A percentile compares a stretch with the other conserved stretches of the same genome.
These are phyloP conservation scores for Yamadazyma phyllophila DNA, from an alignment of 805 yeast genomes.

Conservation along the genomic window DNA sequence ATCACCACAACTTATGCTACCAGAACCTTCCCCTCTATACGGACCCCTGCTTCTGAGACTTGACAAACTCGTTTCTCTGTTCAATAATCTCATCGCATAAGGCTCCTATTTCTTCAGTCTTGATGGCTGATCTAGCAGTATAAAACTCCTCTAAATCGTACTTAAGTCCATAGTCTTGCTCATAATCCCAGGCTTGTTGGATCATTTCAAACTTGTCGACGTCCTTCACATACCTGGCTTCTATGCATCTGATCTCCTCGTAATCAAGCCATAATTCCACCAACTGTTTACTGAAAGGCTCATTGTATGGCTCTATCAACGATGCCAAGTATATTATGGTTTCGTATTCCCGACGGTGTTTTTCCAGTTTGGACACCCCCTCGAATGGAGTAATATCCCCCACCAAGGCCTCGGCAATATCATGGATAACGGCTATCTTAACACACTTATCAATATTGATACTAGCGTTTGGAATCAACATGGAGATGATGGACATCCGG, in stretches of 20 bases:
- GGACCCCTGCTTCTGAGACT: neutral
- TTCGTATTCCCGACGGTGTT: constrained; percentile 74
- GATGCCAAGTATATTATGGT: constrained; percentile 67
- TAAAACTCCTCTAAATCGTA: constrained; percentile 70
- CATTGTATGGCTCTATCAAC: constrained; percentile 64
- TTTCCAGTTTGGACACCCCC: constrained; percentile 69
- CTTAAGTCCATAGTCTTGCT: constrained; percentile 55
- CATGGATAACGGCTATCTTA: constrained; percentile 87
- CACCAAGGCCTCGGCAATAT: constrained; percentile 89
- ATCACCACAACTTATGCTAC: too few species aligned
- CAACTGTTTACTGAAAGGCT: constrained; percentile 59
- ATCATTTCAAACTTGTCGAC: constrained; percentile 89
- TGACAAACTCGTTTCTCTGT: constrained; percentile 20
- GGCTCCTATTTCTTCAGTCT: constrained; percentile 64
- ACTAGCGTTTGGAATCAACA: constrained; percentile 57
- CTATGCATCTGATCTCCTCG: constrained; percentile 76
- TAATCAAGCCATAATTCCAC: constrained; percentile 81
- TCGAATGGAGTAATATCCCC: constrained; percentile 90
- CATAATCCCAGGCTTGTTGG: constrained; percentile 81
- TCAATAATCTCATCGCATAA: constrained; percentile 55
- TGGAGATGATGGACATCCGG: constrained; percentile 80
- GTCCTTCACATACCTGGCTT: constrained; percentile 90
- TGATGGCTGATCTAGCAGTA: constrained; percentile 57
- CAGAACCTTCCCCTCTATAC: too few species aligned
- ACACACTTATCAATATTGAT: constrained; percentile 69